These are phyloP conservation scores for Diutina mesorugosa DNA, from an alignment of 1,139 yeast genomes.

Conservation along the genomic window DNA sequence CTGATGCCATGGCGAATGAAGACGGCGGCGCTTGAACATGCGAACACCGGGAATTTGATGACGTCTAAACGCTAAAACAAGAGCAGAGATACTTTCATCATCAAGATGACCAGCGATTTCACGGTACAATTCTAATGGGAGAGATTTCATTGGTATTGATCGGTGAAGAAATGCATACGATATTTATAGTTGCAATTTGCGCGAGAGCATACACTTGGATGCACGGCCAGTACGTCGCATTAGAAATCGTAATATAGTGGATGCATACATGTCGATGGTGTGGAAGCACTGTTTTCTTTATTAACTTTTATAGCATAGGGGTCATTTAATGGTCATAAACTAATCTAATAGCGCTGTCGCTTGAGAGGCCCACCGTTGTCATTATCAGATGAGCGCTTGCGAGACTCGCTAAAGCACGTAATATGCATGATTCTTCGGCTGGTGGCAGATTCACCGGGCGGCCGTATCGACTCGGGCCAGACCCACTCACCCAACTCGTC, in stretches of 20 bases:
- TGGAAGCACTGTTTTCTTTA: not conserved
- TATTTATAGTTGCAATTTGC: not conserved
- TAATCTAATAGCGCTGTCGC: not conserved
- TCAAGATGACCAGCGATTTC: not conserved
- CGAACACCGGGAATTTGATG: not conserved
- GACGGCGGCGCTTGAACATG: not conserved
- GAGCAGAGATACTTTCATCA: not conserved
- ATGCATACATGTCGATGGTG: too few relatives aligned
- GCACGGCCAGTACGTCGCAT: too few relatives aligned
- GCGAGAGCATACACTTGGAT: too few relatives aligned
- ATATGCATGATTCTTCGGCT: slow-evolving; percentile 58
- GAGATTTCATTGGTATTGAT: not conserved
- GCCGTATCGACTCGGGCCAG: slow-evolving; percentile 70
- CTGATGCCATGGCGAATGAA: not conserved
- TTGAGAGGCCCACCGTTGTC: slow-evolving; percentile 6
- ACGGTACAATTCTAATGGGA: not conserved
- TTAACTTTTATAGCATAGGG: not conserved
- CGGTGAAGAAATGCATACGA: too few relatives aligned
- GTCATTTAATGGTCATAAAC: not conserved
- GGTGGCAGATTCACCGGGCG: slow-evolving; percentile 35
- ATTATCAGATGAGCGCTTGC: slow-evolving; percentile 24
- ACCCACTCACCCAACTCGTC: slow-evolving; percentile 94
- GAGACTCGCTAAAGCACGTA: slow-evolving; percentile 66
- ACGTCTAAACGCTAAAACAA: not conserved
- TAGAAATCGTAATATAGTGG: too few relatives aligned